Evolutionary conservation across 805 yeast species (phyloP).

Genomic region (Sugiyamaella chiloensis): DNA sequence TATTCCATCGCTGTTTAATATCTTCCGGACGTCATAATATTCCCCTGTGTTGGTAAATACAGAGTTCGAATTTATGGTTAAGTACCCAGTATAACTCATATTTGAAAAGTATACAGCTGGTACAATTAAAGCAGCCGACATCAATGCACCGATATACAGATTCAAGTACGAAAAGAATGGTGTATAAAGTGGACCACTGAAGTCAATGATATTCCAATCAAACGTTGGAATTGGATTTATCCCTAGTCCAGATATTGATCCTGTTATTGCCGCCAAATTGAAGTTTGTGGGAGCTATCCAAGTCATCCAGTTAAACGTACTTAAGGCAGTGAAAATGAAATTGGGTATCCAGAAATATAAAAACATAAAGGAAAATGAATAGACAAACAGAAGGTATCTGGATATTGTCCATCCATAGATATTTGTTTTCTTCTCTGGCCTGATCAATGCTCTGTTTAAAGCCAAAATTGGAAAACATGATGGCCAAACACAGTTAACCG

Average conservation of each 20-base stretch:
- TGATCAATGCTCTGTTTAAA: slow-evolving; percentile 44
- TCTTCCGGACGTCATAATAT: slow-evolving; percentile 45
- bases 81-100: slow-evolving; percentile 47
- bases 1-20: slow-evolving; percentile 34
- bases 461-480: slow-evolving; percentile 56
- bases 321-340: slow-evolving; percentile 53
- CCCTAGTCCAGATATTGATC: slow-evolving; percentile 46
- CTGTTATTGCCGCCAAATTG: slow-evolving; percentile 49
- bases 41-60: slow-evolving; percentile 53
- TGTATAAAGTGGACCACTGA: slow-evolving; percentile 41
- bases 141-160: slow-evolving; percentile 36
- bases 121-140: slow-evolving; percentile 30
- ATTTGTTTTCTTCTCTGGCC: slow-evolving; percentile 23
- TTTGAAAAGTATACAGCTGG: slow-evolving; percentile 53
- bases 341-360: slow-evolving; percentile 60
- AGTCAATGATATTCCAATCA: slow-evolving; percentile 39
- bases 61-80: slow-evolving; percentile 57
- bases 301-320: slow-evolving; percentile 56
- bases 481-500: slow-evolving; percentile 46
- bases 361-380: slow-evolving; percentile 40
- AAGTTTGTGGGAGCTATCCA: slow-evolving; percentile 57
- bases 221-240: slow-evolving; percentile 46
- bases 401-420: slow-evolving; percentile 56
- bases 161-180: slow-evolving; percentile 43
- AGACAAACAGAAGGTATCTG: slow-evolving; percentile 43